These are phyloP conservation scores for Bothriochloa decipiens DNA, from an alignment of 176 grass and related monocot species.

Conservation along the genomic window DNA sequence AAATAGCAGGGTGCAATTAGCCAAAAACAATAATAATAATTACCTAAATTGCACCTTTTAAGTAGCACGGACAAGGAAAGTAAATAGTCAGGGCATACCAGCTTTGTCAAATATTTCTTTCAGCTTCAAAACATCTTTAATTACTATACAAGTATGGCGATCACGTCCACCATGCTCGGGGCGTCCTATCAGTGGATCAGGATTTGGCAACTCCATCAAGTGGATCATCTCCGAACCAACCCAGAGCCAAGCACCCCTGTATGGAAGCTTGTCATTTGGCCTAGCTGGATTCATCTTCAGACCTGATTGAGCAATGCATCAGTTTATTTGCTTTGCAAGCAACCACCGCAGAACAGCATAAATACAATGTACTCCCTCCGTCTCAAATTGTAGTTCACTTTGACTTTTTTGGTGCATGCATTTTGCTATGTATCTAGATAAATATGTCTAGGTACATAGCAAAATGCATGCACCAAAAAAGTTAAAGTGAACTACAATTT, in stretches of 20 bases:
- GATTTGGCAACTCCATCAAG: conserved; percentile 82
- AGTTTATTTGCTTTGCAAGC: conserved; percentile 29
- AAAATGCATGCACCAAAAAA: too few species aligned
- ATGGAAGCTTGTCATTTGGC: conserved; percentile 88
- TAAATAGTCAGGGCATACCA: conserved; percentile 44
- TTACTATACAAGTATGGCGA: conserved; percentile 91
- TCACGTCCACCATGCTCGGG: conserved; percentile 95
- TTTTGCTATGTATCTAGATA: too few species aligned
- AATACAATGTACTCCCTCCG: neutral
- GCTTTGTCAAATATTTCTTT: conserved; percentile 92
- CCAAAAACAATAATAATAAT: conserved; percentile 4
- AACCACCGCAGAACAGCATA: conserved; percentile 1
- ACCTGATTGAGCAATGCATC: conserved; percentile 58
- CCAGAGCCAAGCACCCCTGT: conserved; percentile 94
- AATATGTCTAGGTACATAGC: too few species aligned
- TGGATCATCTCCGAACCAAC: conserved; percentile 86
- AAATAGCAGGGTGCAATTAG: neutral
- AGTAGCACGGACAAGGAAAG: neutral
- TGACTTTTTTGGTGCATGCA: too few species aligned
- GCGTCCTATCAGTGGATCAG: conserved; percentile 85
- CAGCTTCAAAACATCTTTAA: conserved; percentile 79
- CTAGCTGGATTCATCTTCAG: conserved; percentile 85
- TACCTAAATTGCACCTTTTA: neutral
- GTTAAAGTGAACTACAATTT: too few species aligned
- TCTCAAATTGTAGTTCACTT: too few species aligned